Conservation (phyloP, 257 asterid species). For the Nicotiana obtusifolia region DNA sequence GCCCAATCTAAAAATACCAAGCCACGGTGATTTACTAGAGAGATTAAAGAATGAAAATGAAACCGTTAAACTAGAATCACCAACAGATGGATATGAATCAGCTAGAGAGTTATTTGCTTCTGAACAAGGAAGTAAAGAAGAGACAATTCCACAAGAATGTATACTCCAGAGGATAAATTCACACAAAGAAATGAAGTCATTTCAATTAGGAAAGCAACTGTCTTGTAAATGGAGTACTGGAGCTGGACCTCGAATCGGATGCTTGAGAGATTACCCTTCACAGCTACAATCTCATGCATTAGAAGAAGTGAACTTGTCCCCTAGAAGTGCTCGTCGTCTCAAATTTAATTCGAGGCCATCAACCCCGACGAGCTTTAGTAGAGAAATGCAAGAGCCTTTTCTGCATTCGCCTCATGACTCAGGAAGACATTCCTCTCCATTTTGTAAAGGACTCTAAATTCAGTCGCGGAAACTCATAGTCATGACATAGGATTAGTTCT, state of each 20-base stretch:
- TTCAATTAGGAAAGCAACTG: slow-evolving; percentile 64
- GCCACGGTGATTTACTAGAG: slow-evolving; percentile 19
- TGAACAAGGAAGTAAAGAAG: slow-evolving; percentile 22
- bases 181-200: slow-evolving; percentile 54
- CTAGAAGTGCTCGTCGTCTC: slow-evolving; percentile 40
- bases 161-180: slow-evolving; percentile 53
- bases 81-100: slow-evolving; percentile 30
- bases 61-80: slow-evolving; percentile 28
- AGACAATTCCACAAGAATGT: slow-evolving; percentile 41
- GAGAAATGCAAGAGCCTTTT: slow-evolving; percentile 4
- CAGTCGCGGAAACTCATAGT: neutral
- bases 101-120: slow-evolving; percentile 18
- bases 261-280: slow-evolving; percentile 73
- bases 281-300: slow-evolving; percentile 70
- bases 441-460: slow-evolving; percentile 14
- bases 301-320: slow-evolving; percentile 65
- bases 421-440: slow-evolving; percentile 27
- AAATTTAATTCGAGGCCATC: slow-evolving; percentile 36
- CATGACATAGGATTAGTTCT: slow-evolving; percentile 9
- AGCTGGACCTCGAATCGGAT: slow-evolving; percentile 86
- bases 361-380: slow-evolving; percentile 31
- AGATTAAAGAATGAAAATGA: slow-evolving; percentile 15
- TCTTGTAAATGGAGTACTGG: slow-evolving; percentile 92
- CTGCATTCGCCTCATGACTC: slow-evolving; percentile 11
- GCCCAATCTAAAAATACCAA: slow-evolving; percentile 29